These are phyloP conservation scores for Pleoardoris graminearum DNA, from an alignment of 2,329 filamentous ascomycete species.

Conservation along the genomic window DNA sequence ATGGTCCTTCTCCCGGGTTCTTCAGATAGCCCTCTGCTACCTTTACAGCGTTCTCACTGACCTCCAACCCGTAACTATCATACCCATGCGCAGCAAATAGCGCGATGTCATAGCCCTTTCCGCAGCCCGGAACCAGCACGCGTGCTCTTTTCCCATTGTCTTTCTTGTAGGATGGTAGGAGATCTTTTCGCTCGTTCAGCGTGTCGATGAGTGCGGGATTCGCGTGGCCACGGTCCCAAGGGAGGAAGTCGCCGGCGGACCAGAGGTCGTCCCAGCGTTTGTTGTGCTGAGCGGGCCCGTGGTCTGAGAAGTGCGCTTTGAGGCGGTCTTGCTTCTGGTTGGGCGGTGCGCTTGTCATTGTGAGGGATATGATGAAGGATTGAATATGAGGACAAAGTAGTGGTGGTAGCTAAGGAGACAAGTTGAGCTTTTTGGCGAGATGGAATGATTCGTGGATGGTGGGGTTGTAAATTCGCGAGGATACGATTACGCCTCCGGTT, in stretches of 20 bases:
- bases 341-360: conserved; percentile 22
- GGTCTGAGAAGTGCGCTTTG: conserved; percentile 49
- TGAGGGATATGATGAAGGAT: too few species aligned
- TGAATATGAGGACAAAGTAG: too few species aligned
- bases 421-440: background rate
- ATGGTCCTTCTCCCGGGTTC: conserved; percentile 35
- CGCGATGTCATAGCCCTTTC: conserved; percentile 78
- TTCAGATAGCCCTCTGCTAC: conserved; percentile 51
- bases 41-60: conserved; percentile 56
- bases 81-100: conserved; percentile 75
- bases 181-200: conserved; percentile 43
- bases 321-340: conserved; percentile 44
- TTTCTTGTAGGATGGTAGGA: conserved; percentile 38
- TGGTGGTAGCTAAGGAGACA: background rate
- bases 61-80: conserved; percentile 75
- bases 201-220: conserved; percentile 63
- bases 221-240: conserved; percentile 63
- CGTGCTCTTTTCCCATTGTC: conserved; percentile 48
- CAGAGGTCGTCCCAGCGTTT: conserved; percentile 61
- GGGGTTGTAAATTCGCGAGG: background rate
- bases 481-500: conserved; percentile 1
- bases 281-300: conserved; percentile 47
- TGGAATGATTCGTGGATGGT: background rate
- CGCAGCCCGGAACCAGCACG: conserved; percentile 80
- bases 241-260: conserved; percentile 56